Base-by-base conservation (phyloP, 2,329 filamentous ascomycete genomes). In the Talaromyces sp. region DNA sequence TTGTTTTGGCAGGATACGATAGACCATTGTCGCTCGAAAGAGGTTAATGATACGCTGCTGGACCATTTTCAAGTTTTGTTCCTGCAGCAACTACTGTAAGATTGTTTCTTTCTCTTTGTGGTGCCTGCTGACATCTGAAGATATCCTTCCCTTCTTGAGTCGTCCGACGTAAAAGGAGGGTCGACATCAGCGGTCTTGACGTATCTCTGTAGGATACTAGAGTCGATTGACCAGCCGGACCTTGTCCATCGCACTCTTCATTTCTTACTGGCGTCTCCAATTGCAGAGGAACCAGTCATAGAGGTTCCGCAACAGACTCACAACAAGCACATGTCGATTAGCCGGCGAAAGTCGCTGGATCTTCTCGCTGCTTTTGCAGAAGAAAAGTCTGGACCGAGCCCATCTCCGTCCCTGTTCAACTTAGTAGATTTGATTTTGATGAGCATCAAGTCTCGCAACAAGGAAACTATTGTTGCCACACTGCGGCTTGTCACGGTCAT, bases 41-140 rank as follows among this genome's bases (percentile, higher is more conserved):
- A 97, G 71, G 91, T 99, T 66, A 94, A 93, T 72, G 91, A 91
- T 65, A 97, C 92, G 0, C 80, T 99, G 56, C 82, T 99, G 32
- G 94, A 99, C 72, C 94, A 99, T 75, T 99, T 99, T 70, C 92
- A 97, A 72, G 89, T 97, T 66, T 86, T 99, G 35, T 99, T 99
- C 73, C 79, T 99, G 57, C 91, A 97, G 74, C 94, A 99, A 74
- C 79, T 99, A 68, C 78, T 99, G 85, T 97, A 76, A 71, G 88
- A 26, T 5, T n/a, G 19, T 21, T 31, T 43, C 17, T 3, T 21
- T 10, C 27, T 27, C 14, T 2, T 12, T 19, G 43, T 1, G 17
- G 3, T 52, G 12, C 5, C 24, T 14, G 53, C 60, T 66, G 9
- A 63, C 54, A 24, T 27, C 50, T 14, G 4, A 64, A 94, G 91